phyloP scores from a whole-genome alignment of 2,329 filamentous ascomycete species.

The Aspergillus tamarii region DNA sequence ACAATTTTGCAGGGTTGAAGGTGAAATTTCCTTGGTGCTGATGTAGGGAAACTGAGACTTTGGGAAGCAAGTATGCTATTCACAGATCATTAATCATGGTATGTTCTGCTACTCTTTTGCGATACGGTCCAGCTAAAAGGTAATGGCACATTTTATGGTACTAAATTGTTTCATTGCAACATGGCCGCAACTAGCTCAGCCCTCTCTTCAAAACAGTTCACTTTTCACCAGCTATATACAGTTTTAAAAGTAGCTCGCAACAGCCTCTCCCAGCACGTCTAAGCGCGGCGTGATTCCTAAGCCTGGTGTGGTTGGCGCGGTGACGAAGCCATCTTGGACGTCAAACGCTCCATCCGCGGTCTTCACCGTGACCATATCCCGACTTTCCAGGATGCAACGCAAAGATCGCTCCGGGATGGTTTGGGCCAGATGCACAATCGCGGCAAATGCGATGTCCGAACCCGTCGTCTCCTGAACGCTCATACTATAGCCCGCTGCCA shows the following conservation, averaged over 20 bases:
- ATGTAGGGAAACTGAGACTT: too few species aligned
- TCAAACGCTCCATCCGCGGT: slow-evolving; percentile 25
- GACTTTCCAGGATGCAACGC: slow-evolving; percentile 14
- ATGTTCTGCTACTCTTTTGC: too few species aligned
- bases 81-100: too few species aligned
- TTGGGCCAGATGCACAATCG: slow-evolving; percentile 27
- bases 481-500: slow-evolving; percentile 27
- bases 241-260: slow-evolving; percentile 16
- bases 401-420: slow-evolving; percentile 21
- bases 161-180: too few species aligned
- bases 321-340: slow-evolving; percentile 10
- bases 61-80: too few species aligned
- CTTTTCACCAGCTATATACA: not conserved
- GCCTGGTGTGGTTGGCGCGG: slow-evolving; percentile 14
- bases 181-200: too few species aligned
- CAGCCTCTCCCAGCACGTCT: slow-evolving; percentile 17
- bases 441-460: slow-evolving; percentile 32
- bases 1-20: too few species aligned
- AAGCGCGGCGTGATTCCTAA: slow-evolving; percentile 15
- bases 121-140: too few species aligned
- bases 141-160: too few species aligned
- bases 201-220: too few species aligned
- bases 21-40: too few species aligned
- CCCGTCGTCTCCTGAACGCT: slow-evolving; percentile 29
- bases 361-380: slow-evolving; percentile 27